Percentiles rank a stretch among this genome's conserved stretches.
Evolutionary conservation across 2,329 filamentous ascomycete genomes (phyloP).

Genomic region (Sporothrix schenckii): DNA sequence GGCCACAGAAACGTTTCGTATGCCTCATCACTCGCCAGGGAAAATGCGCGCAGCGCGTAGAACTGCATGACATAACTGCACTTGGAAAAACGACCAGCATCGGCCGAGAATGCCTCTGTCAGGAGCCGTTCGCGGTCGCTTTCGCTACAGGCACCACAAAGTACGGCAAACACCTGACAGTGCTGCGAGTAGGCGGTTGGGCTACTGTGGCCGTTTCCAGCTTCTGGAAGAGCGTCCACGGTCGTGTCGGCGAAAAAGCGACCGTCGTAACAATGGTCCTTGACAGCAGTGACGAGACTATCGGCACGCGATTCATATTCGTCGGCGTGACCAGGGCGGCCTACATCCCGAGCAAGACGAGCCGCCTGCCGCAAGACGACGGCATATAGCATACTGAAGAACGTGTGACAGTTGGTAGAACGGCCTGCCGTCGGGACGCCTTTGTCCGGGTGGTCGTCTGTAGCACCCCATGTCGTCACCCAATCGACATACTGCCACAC

Average conservation of each 20-base stretch:
- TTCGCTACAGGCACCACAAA: conserved; percentile 41
- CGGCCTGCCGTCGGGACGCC: conserved; percentile 47
- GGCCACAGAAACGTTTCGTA: conserved; percentile 44
- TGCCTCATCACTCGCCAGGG: conserved; percentile 40
- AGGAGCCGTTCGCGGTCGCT: conserved; percentile 39
- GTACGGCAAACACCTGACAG: conserved; percentile 45
- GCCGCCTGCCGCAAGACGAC: conserved; percentile 45
- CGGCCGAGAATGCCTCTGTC: conserved; percentile 39
- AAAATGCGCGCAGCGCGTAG: conserved; percentile 46
- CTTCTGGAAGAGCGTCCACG: conserved; percentile 38
- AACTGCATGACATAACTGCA: conserved; percentile 48
- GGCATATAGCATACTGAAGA: conserved; percentile 48
- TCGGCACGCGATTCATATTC: conserved; percentile 42
- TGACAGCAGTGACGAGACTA: conserved; percentile 38
- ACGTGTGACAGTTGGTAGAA: conserved; percentile 46
- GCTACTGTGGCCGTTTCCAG: not conserved
- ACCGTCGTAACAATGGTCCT: conserved; percentile 43
- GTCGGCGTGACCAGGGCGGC: conserved; percentile 41
- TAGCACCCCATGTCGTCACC: conserved; percentile 39
- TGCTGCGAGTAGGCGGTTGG: conserved; percentile 42
- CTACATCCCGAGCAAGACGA: conserved; percentile 41
- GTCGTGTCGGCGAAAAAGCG: conserved; percentile 41
- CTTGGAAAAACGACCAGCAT: conserved; percentile 39
- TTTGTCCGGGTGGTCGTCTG: conserved; percentile 33
- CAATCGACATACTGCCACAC: conserved; percentile 47